Percentiles rank a stretch among this genome's conserved stretches.
Conservation (phyloP, 1,139 yeast species). For the Suhomyces coccinellae region DNA sequence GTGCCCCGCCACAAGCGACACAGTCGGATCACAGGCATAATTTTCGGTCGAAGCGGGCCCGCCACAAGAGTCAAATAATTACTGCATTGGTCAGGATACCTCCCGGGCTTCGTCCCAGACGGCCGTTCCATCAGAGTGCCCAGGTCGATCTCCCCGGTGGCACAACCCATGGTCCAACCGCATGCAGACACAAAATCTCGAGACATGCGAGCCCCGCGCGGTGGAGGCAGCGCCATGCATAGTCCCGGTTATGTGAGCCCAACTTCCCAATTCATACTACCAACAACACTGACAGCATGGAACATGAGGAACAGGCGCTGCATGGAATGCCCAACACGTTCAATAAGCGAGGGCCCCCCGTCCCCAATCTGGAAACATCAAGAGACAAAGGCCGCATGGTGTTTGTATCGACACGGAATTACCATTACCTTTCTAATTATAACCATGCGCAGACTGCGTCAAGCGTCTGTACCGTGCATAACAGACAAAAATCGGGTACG, state of each 20-base stretch:
- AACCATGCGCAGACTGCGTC: no score
- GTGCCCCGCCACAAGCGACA: neutral
- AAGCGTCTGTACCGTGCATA: no score
- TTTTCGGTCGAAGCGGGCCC: neutral
- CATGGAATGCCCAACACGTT: neutral
- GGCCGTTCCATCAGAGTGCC: no score
- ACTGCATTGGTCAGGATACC: no score
- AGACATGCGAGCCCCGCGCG: neutral
- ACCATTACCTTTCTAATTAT: no score
- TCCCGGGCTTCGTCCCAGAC: no score
- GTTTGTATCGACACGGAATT: no score
- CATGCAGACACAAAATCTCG: neutral
- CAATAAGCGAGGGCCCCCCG: no score
- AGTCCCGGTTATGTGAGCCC: neutral
- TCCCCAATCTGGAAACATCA: no score
- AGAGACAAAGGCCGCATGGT: no score
- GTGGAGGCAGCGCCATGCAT: neutral
- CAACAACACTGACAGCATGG: neutral
- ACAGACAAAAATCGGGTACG: no score
- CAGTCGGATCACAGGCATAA: neutral
- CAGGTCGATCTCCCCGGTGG: neutral
- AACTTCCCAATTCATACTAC: neutral
- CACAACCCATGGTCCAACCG: neutral
- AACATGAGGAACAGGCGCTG: neutral
- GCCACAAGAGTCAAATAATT: no score